These are phyloP conservation scores for Exophiala sideris DNA, from an alignment of 2,329 filamentous ascomycete species.

Conservation along the genomic window DNA sequence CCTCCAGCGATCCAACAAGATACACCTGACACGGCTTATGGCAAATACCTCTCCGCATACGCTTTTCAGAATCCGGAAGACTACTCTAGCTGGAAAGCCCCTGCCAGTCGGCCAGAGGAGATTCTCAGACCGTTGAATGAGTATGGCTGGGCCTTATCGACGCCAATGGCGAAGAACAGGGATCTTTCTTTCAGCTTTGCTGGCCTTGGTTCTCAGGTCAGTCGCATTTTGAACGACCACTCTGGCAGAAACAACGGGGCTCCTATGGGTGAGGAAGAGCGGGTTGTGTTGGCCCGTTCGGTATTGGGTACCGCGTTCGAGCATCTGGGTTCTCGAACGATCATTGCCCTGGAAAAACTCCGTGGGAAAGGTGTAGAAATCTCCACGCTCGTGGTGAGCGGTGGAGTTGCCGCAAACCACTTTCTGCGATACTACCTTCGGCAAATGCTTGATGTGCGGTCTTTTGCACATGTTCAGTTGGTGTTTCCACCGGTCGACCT, in stretches of 20 bases:
- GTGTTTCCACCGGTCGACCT: conserved; percentile 71
- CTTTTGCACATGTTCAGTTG: conserved; percentile 59
- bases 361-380: conserved; percentile 35
- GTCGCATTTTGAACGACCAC: conserved; percentile 40
- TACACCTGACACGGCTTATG: conserved; percentile 71
- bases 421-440: conserved; percentile 69
- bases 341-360: conserved; percentile 61
- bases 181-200: conserved; percentile 70
- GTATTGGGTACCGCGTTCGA: conserved; percentile 81
- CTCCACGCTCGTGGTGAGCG: conserved; percentile 73
- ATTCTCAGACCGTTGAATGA: conserved; percentile 44
- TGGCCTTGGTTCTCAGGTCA: conserved; percentile 64
- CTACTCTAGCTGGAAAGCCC: conserved; percentile 49
- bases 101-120: conserved; percentile 57
- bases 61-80: conserved; percentile 58
- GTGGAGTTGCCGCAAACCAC: conserved; percentile 82
- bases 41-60: conserved; percentile 72
- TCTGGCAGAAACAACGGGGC: conserved; percentile 32
- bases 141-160: conserved; percentile 66
- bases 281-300: conserved; percentile 66
- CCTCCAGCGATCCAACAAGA: conserved; percentile 57
- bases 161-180: conserved; percentile 61
- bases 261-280: conserved; percentile 51
- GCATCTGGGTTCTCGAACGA: conserved; percentile 72
- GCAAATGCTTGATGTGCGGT: conserved; percentile 63